These are phyloP conservation scores for Kodamaea neixiangensis DNA, from an alignment of 805 yeast species.

Conservation along the genomic window DNA sequence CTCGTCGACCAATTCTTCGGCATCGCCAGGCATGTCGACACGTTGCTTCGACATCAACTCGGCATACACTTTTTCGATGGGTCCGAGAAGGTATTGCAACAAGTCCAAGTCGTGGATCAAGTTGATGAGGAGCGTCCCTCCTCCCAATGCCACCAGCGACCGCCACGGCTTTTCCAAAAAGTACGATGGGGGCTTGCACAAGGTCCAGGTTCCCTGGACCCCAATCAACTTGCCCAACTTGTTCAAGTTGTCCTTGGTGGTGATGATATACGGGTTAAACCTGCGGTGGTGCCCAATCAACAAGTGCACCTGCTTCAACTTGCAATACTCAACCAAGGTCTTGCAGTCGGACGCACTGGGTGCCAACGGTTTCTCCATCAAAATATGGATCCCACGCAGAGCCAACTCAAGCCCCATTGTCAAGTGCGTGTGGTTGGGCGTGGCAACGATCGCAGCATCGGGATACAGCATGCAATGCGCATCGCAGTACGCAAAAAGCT, in stretches of 20 bases:
- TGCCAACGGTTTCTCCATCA: conserved; percentile 41
- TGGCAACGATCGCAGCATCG: conserved; percentile 41
- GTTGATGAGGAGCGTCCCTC: conserved; percentile 40
- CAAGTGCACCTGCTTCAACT: conserved; percentile 26
- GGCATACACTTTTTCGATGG: conserved; percentile 38
- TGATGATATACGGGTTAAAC: conserved; percentile 41
- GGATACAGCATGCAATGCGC: conserved; percentile 22
- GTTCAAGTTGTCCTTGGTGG: conserved; percentile 29
- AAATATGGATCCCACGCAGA: conserved; percentile 31
- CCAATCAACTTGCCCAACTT: conserved; percentile 36
- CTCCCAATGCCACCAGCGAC: conserved; percentile 27
- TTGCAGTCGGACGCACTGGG: conserved; percentile 32
- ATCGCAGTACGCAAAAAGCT: conserved; percentile 28
- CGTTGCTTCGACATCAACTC: conserved; percentile 35
- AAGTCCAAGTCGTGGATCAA: conserved; percentile 42
- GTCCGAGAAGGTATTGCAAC: conserved; percentile 40
- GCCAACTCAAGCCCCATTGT: conserved; percentile 33
- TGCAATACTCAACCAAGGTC: conserved; percentile 27
- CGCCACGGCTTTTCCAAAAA: conserved; percentile 37
- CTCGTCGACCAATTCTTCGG: conserved; percentile 32
- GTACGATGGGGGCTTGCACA: conserved; percentile 37
- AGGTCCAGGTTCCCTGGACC: conserved; percentile 42
- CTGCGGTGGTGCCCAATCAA: conserved; percentile 44
- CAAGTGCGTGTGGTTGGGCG: conserved; percentile 43
- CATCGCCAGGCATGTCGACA: conserved; percentile 13